Conservation (phyloP, 805 yeast genomes). For the Pichia thaimueangensis region DNA sequence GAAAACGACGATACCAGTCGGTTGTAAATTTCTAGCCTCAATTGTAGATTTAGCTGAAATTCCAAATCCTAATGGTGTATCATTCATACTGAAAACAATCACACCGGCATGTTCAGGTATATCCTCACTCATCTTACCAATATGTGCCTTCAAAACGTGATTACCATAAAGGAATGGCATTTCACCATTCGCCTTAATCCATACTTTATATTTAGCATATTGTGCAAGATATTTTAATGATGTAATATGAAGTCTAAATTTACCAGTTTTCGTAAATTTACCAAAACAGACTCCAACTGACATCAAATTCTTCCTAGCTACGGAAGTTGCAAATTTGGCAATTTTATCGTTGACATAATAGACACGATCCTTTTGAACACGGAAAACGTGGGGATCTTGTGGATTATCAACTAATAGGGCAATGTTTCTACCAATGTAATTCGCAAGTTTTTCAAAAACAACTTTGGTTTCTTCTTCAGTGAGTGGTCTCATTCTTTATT, state of each 20-base stretch:
- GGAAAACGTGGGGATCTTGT: constrained; percentile 86
- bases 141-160: constrained; percentile 92
- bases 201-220: constrained; percentile 85
- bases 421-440: constrained; percentile 94
- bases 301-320: constrained; percentile 85
- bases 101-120: constrained; percentile 98
- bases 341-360: constrained; percentile 82
- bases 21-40: constrained; percentile 82
- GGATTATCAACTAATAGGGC: constrained; percentile 78
- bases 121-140: constrained; percentile 95
- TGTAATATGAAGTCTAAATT: constrained; percentile 93
- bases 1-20: constrained; percentile 90
- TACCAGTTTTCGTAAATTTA: constrained; percentile 95
- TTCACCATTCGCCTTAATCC: constrained; percentile 97
- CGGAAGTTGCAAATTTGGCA: constrained; percentile 83
- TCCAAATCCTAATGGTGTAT: constrained; percentile 92
- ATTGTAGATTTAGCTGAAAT: constrained; percentile 87
- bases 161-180: constrained; percentile 98
- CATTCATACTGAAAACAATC: constrained; percentile 83
- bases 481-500: constrained; percentile 74
- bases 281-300: constrained; percentile 92
- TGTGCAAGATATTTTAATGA: constrained; percentile 75
- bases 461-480: constrained; percentile 97
- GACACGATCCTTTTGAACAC: constrained; percentile 94
- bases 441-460: constrained; percentile 93